Conservation (phyloP, 2,329 filamentous ascomycete genomes). For the Dryadomyces quercivorus region DNA sequence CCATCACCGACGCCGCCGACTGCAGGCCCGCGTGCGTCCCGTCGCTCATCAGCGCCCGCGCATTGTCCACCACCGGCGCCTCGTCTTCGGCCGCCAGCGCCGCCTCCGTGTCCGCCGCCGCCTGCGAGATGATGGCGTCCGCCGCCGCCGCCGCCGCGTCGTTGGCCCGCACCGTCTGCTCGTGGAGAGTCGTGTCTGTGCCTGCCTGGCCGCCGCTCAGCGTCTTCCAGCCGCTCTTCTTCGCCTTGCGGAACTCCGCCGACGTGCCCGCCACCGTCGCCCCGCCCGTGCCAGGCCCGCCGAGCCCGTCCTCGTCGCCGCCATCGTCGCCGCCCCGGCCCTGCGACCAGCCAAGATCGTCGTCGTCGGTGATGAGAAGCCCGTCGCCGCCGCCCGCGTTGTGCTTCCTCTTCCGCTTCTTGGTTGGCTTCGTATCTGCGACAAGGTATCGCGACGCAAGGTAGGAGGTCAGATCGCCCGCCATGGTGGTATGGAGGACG, state of each 20-base stretch:
- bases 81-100: slow-evolving; percentile 35
- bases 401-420: slow-evolving; percentile 54
- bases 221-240: slow-evolving; percentile 71
- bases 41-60: slow-evolving; percentile 61
- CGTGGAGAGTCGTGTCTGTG: background rate
- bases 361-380: slow-evolving; percentile 54
- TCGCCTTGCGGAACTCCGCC: slow-evolving; percentile 59
- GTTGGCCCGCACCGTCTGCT: slow-evolving; percentile 6
- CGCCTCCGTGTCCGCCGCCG: slow-evolving; percentile 53
- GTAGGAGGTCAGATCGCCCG: slow-evolving; percentile 63
- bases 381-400: slow-evolving; percentile 19
- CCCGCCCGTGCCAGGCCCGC: slow-evolving; percentile 34
- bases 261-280: slow-evolving; percentile 37
- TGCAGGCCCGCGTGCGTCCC: slow-evolving; percentile 83
- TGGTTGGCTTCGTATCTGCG: slow-evolving; percentile 44
- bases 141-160: slow-evolving; percentile 50
- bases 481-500: slow-evolving; percentile 24
- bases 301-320: slow-evolving; percentile 35
- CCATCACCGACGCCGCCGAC: slow-evolving; percentile 64
- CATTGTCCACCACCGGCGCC: slow-evolving; percentile 33
- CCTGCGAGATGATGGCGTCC: slow-evolving; percentile 65
- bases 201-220: slow-evolving; percentile 41
- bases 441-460: slow-evolving; percentile 85
- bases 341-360: slow-evolving; percentile 40
- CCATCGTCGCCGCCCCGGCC: slow-evolving; percentile 18